Conservation (phyloP, 345 rosid genomes). For the rapeseed (Brassica napus) region DNA sequence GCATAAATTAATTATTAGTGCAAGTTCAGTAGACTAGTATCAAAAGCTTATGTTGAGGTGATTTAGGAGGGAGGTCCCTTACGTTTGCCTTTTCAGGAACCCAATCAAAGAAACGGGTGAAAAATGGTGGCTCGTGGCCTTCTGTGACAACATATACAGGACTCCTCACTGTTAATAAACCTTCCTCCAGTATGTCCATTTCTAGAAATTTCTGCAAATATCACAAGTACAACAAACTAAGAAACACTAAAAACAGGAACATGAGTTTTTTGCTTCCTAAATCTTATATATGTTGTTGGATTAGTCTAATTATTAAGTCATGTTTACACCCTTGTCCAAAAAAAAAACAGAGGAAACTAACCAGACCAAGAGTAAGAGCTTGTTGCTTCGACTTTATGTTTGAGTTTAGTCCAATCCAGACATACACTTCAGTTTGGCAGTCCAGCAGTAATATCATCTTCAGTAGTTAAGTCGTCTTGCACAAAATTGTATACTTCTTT, state of each 20-base stretch:
- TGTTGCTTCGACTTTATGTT: constrained; percentile 49
- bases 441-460: constrained; percentile 71
- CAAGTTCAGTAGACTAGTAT: constrained; percentile 3
- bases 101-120: constrained; percentile 82
- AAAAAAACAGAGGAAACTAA: constrained; percentile 28
- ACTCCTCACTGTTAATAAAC: constrained; percentile 51
- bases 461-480: constrained; percentile 91
- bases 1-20: neutral
- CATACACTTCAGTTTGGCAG: constrained; percentile 64
- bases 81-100: constrained; percentile 70
- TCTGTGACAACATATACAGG: constrained; percentile 70
- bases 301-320: neutral
- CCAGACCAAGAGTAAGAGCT: constrained; percentile 66
- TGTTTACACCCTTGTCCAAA: neutral
- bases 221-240: constrained; percentile 31
- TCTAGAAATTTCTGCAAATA: constrained; percentile 66
- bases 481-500: constrained; percentile 77
- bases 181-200: constrained; percentile 57
- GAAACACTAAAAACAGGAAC: neutral
- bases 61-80: constrained; percentile 9
- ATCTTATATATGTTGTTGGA: neutral
- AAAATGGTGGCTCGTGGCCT: constrained; percentile 76
- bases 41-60: neutral
- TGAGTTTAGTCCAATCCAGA: constrained; percentile 73
- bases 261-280: neutral